A percentile compares a stretch with the other conserved stretches of the same genome.
phyloP scores from a whole-genome alignment of 1,284 basidiomycete genomes.

The Ceratobasidium sp. region DNA sequence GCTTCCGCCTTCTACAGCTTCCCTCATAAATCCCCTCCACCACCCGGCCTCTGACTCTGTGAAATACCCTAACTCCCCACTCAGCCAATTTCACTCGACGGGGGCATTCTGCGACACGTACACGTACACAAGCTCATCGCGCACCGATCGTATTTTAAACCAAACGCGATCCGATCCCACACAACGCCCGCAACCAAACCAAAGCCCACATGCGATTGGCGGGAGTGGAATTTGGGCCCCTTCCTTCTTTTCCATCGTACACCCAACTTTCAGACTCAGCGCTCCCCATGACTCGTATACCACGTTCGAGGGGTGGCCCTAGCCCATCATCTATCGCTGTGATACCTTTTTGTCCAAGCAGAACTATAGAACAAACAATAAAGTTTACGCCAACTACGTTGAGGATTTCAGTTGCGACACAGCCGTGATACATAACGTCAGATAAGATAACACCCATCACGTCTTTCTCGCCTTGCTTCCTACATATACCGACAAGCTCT shows the following conservation, averaged over 20 bases:
- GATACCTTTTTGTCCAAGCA: not conserved
- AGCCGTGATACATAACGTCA: no score
- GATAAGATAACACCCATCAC: no score
- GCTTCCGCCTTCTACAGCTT: not conserved
- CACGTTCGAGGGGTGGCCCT: not conserved
- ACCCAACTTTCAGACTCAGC: constrained; percentile 6
- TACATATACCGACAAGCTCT: not conserved
- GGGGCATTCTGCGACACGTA: constrained; percentile 34
- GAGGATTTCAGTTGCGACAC: no score
- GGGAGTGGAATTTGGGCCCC: not conserved
- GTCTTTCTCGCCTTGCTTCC: no score
- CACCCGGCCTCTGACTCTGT: not conserved
- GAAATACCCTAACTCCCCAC: constrained; percentile 8
- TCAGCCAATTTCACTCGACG: not conserved
- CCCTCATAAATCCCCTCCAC: constrained; percentile 1
- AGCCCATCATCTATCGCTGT: not conserved
- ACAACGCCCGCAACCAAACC: no score
- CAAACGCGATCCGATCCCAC: no score
- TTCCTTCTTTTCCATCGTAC: not conserved
- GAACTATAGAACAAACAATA: no score
- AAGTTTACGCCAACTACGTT: no score
- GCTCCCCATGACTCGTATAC: not conserved
- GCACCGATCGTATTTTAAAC: no score
- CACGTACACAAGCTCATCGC: not conserved
- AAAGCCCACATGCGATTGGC: not conserved